A percentile compares a stretch with the other conserved stretches of the same genome.
Conservation (phyloP, 176 grass and related monocot species). For the Juncus effusus region DNA sequence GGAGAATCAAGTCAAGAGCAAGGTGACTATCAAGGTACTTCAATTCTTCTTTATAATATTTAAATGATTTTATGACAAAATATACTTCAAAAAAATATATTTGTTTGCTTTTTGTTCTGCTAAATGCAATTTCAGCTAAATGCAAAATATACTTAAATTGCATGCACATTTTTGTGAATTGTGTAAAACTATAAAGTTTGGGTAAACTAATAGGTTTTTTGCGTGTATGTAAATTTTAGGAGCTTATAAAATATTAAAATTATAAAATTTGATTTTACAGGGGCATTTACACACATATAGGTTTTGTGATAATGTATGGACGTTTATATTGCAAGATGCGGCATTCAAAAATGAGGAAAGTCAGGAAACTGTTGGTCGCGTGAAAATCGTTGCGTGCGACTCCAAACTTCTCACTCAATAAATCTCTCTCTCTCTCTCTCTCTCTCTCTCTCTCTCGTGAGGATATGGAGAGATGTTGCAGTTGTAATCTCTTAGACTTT, state of each 20-base stretch:
- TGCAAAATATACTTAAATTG: too few relatives aligned
- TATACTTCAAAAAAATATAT: too few relatives aligned
- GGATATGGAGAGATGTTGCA: neutral
- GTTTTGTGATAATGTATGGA: constrained; percentile 86
- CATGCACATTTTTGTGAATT: too few relatives aligned
- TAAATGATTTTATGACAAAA: too few relatives aligned
- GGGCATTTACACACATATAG: constrained; percentile 93
- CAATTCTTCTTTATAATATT: neutral
- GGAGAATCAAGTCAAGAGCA: constrained; percentile 75
- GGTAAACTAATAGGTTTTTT: neutral
- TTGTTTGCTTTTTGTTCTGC: too few relatives aligned
- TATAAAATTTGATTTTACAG: constrained; percentile 36
- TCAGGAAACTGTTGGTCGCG: constrained; percentile 31
- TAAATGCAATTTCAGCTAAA: too few relatives aligned
- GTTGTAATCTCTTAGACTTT: constrained; percentile 6
- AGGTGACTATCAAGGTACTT: constrained; percentile 61
- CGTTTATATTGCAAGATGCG: constrained; percentile 66
- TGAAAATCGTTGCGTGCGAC: constrained; percentile 89
- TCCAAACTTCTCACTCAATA: constrained; percentile 76
- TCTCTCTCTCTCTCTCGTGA: constrained; percentile 11
- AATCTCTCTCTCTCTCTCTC: neutral
- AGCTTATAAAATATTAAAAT: neutral
- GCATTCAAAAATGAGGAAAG: constrained; percentile 56
- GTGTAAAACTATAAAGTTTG: too few relatives aligned
- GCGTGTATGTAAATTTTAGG: neutral